A percentile compares a stretch with the other conserved stretches of the same genome.
Evolutionary conservation across 1,284 basidiomycete species (phyloP).

Genomic region (Xerocomus nothofagi): DNA sequence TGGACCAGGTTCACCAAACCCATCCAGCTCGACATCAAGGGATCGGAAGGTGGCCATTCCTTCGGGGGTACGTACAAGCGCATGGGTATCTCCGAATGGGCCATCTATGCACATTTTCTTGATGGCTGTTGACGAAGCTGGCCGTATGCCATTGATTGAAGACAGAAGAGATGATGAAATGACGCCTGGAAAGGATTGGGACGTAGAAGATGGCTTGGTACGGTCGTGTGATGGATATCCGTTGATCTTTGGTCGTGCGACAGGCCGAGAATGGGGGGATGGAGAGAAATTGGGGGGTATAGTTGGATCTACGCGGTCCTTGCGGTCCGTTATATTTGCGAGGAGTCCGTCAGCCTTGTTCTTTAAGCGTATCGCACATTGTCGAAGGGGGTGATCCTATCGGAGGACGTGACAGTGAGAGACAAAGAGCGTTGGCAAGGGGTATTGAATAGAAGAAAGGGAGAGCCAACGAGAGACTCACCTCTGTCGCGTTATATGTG

Average conservation of each 20-base stretch:
- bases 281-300: conserved; percentile 37
- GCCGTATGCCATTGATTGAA: conserved; percentile 20
- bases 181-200: conserved; percentile 9
- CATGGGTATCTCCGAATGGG: conserved; percentile 64
- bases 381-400: conserved; percentile 74
- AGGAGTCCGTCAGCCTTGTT: conserved; percentile 82
- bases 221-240: conserved; percentile 26
- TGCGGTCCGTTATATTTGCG: conserved; percentile 85
- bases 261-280: conserved; percentile 21
- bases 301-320: conserved; percentile 68
- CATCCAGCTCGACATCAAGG: conserved; percentile 49
- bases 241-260: conserved; percentile 34
- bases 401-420: conserved; percentile 22
- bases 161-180: conserved; percentile 14
- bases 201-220: conserved; percentile 11
- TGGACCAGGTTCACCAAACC: conserved; percentile 35
- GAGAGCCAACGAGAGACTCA: conserved; percentile 39
- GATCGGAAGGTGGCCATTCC: conserved; percentile 68
- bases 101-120: conserved; percentile 36
- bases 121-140: conserved; percentile 3
- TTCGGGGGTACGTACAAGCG: conserved; percentile 75
- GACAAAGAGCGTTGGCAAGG: not conserved
- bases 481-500: conserved; percentile 89
- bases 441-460: not conserved
- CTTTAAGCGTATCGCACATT: conserved; percentile 73